Base-by-base conservation (phyloP, 441 rosid genomes). In the Lepidium campestre region DNA sequence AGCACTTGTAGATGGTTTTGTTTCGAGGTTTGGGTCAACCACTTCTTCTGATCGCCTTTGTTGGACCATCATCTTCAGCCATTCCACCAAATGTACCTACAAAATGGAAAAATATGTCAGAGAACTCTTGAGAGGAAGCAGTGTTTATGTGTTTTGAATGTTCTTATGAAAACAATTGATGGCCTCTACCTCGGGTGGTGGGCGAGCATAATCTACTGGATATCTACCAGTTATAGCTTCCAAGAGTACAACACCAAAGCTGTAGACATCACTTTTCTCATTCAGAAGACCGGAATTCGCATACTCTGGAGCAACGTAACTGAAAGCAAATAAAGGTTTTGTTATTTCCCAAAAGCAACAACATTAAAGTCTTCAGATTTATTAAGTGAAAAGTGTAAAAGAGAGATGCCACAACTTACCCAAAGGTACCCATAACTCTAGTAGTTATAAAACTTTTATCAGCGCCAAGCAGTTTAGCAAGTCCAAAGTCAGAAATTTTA, bases 201-300 rank as follows among this genome's bases (percentile, higher is more conserved):
- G 87, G 10, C 94, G 93, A 37, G 82, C 85, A 70, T 90, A 85
- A 73, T 93, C 98, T 57, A 93, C 94, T 0, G 97, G 97, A 77
- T 93, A 94, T 82, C 98, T 83, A 75, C 98, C 97, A 6, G 96
- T 88, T 70, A 93, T 86, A 54, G 97, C 97, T 83, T 93, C 97
- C 75, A 93, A 78, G 31, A 93, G 82, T 48, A 87, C 85, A 66
- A 87, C 87, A 0, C 93, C 93, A 25, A 78, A 87, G 77, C 93
- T 83, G 62, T 85, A 87, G 32, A 87, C 93, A 67, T 74, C 77
- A 13, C 77, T 74, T 56, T 74, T 74, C 69, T 74, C 77, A 31
- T 74, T 74, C 41, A 78, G 71, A 72, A 93, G 87, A 50, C 98
- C 97, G 6, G 97, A 88, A 70, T 93, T 90, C 20, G 97, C 97